Evolutionary conservation across 2,329 filamentous ascomycete species (phyloP).

Genomic region (Bipolaris sorokiniana): DNA sequence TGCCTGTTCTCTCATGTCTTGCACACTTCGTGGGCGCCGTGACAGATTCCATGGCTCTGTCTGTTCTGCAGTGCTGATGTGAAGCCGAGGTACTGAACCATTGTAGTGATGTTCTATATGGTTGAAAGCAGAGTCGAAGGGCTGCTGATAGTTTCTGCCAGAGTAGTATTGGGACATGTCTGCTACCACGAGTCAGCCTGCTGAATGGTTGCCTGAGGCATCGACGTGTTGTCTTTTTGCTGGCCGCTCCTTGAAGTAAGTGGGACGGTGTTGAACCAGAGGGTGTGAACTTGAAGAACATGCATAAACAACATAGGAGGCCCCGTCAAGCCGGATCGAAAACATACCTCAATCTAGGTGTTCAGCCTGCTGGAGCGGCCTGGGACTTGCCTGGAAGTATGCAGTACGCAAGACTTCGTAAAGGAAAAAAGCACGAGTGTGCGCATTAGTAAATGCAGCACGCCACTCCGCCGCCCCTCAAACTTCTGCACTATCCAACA

Average conservation of each 20-base stretch:
- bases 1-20: constrained; percentile 12
- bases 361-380: constrained; percentile 35
- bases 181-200: constrained; percentile 34
- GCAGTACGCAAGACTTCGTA: constrained; percentile 24
- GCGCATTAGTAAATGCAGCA: constrained; percentile 44
- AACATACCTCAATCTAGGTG: constrained; percentile 7
- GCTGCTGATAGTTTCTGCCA: constrained; percentile 18
- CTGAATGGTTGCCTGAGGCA: constrained; percentile 15
- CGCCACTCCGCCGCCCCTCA: constrained; percentile 38
- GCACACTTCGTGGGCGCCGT: constrained; percentile 18
- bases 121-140: constrained; percentile 24
- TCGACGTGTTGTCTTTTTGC: constrained; percentile 1
- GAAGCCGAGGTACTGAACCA: constrained; percentile 16
- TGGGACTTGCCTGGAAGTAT: constrained; percentile 36
- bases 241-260: background rate
- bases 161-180: constrained; percentile 38
- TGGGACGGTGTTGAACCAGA: background rate
- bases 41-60: constrained; percentile 28
- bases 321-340: constrained; percentile 5
- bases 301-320: background rate
- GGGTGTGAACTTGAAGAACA: background rate
- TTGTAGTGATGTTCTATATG: constrained; percentile 22
- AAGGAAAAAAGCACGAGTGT: constrained; percentile 30
- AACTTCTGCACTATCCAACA: constrained; percentile 31
- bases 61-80: constrained; percentile 10